Conservation (phyloP, 1,284 basidiomycete species). For the Boletus holoroseus region DNA sequence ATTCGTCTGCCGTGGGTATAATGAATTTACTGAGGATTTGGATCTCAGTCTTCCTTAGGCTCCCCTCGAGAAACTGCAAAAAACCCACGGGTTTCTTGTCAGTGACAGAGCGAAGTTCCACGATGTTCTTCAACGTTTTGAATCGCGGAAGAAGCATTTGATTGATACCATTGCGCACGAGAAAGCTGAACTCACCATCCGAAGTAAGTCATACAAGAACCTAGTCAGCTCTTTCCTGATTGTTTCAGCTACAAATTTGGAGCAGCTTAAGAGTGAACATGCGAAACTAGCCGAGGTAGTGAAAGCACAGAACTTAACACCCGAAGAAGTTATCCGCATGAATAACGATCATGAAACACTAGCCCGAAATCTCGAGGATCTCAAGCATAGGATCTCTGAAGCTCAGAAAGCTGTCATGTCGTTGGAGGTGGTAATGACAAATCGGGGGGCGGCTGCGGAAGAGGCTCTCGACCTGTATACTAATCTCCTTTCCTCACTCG, state of each 20-base stretch:
- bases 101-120: conserved; percentile 67
- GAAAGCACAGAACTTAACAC: conserved; percentile 75
- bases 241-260: conserved; percentile 49
- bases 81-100: conserved; percentile 51
- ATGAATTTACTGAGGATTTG: background rate
- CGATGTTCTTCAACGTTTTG: conserved; percentile 59
- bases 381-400: conserved; percentile 69
- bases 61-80: conserved; percentile 57
- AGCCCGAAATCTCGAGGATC: conserved; percentile 63
- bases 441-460: conserved; percentile 72
- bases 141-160: conserved; percentile 57
- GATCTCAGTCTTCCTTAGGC: conserved; percentile 40
- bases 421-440: conserved; percentile 73
- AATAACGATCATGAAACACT: conserved; percentile 78
- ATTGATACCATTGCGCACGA: conserved; percentile 57
- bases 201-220: conserved; percentile 36
- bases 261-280: conserved; percentile 58
- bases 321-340: conserved; percentile 83
- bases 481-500: conserved; percentile 65
- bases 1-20: conserved; percentile 49
- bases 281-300: conserved; percentile 61
- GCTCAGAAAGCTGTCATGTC: conserved; percentile 64
- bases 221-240: conserved; percentile 2
- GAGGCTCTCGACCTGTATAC: conserved; percentile 73
- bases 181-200: conserved; percentile 54